A percentile compares a stretch with the other conserved stretches of the same genome.
Conservation (phyloP, 2,329 filamentous ascomycete species). For the Sporothrix pseudoabietina region DNA sequence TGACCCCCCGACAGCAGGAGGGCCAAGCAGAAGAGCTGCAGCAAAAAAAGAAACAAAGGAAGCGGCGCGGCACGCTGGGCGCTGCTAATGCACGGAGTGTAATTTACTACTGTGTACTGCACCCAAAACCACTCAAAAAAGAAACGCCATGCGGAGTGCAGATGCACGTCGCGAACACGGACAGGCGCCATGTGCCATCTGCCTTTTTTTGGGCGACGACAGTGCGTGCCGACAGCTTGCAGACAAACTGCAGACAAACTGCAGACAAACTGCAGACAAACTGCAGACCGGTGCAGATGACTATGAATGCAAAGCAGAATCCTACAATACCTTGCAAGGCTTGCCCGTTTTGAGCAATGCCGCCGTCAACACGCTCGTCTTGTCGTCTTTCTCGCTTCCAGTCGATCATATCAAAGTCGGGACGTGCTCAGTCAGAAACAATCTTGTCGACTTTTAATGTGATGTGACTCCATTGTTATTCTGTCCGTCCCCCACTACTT, state of each 20-base stretch:
- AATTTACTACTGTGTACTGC: background rate
- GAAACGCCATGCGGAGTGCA: conserved; percentile 8
- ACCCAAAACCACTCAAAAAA: background rate
- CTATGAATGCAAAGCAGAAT: background rate
- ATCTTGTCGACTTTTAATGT: background rate
- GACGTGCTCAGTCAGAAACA: background rate
- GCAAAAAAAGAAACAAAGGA: background rate
- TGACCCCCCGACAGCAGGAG: conserved; percentile 1
- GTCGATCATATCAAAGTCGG: background rate
- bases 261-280: background rate
- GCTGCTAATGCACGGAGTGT: background rate
- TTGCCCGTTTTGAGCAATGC: conserved; percentile 1
- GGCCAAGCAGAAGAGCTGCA: background rate
- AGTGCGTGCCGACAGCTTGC: background rate
- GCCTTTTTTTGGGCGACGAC: background rate
- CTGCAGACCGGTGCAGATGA: background rate
- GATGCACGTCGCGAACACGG: background rate
- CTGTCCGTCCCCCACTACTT: background rate
- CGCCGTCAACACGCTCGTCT: conserved; percentile 4
- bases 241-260: background rate
- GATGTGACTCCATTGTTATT: background rate
- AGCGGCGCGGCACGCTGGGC: background rate
- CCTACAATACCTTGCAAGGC: conserved; percentile 1
- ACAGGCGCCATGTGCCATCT: conserved; percentile 18
- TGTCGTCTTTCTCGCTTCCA: background rate